Evolutionary conservation across 441 rosid genomes (phyloP).

Genomic region (Gossypium gossypioides): DNA sequence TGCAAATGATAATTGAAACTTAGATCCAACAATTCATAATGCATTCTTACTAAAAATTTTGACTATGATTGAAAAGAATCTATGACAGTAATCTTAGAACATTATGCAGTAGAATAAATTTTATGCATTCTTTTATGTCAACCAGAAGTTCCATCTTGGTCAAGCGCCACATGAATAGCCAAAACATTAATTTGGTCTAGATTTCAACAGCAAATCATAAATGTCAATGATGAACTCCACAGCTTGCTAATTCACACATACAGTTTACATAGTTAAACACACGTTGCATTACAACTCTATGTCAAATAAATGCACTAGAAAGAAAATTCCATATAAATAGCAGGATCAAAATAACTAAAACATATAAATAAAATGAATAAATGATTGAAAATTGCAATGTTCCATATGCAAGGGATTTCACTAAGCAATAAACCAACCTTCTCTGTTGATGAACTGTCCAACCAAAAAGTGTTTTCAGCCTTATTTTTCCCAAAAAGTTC

Average conservation of each 20-base stretch:
- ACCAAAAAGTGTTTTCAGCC: conserved; percentile 79
- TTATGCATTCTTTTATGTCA: background rate
- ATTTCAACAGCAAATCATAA: background rate
- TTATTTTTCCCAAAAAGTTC: conserved; percentile 43
- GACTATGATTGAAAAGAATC: background rate
- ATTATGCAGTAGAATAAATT: background rate
- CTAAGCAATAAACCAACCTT: conserved; percentile 41
- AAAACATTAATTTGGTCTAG: background rate
- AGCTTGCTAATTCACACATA: too few species aligned
- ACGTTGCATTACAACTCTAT: background rate
- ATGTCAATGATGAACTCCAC: background rate
- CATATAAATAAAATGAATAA: conserved; percentile 3
- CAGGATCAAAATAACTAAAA: background rate
- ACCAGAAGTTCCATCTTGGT: background rate
- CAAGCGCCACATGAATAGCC: background rate
- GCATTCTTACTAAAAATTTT: background rate
- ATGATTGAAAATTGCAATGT: background rate
- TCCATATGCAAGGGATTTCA: background rate
- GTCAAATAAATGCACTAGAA: background rate
- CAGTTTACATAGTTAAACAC: background rate
- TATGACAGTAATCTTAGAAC: too few species aligned
- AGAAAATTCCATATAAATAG: background rate
- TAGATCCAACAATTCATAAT: background rate
- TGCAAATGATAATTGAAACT: background rate
- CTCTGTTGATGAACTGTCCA: conserved; percentile 87